These are phyloP conservation scores for Gracilaria vermiculophylla DNA, from an alignment of 23 red algal species.

Conservation along the genomic window DNA sequence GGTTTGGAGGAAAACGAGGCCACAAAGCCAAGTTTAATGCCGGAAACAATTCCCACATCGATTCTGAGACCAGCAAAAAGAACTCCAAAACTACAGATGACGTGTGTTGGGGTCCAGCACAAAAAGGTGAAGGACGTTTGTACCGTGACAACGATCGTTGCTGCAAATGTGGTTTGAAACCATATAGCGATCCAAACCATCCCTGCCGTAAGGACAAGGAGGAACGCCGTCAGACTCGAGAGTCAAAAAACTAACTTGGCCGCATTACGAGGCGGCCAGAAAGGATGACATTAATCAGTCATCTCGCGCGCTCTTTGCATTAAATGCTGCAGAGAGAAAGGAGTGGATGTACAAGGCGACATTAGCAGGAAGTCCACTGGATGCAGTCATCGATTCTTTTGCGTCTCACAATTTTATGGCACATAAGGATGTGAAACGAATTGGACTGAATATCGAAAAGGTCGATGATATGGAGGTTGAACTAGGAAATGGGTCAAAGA, in stretches of 20 bases:
- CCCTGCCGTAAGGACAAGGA: constrained; percentile 1
- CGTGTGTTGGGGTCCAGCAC: constrained; percentile 5
- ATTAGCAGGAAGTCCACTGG: background rate
- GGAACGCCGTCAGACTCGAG: background rate
- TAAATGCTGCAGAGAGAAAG: background rate
- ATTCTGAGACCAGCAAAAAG: too few relatives aligned
- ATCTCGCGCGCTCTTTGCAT: background rate
- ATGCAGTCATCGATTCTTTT: constrained; percentile 31
- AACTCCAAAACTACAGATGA: background rate
- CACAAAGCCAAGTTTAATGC: background rate
- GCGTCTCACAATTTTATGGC: constrained; percentile 38
- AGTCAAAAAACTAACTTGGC: constrained; percentile 44
- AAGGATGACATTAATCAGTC: background rate
- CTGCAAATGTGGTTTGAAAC: constrained; percentile 14
- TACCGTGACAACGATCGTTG: background rate
- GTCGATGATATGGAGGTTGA: background rate
- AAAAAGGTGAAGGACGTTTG: constrained; percentile 11
- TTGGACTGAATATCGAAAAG: background rate
- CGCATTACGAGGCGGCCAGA: constrained; percentile 4
- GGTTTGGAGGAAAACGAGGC: background rate
- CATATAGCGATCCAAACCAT: constrained; percentile 23
- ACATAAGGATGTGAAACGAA: background rate
- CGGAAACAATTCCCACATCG: too few relatives aligned
- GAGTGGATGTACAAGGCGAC: background rate
- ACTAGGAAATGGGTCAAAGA: constrained; percentile 16